Evolutionary conservation across 768 basidiomycete genomes (phyloP), one percentile per base, ranked within the genome.

Genomic region (Trametes coccinea): DNA sequence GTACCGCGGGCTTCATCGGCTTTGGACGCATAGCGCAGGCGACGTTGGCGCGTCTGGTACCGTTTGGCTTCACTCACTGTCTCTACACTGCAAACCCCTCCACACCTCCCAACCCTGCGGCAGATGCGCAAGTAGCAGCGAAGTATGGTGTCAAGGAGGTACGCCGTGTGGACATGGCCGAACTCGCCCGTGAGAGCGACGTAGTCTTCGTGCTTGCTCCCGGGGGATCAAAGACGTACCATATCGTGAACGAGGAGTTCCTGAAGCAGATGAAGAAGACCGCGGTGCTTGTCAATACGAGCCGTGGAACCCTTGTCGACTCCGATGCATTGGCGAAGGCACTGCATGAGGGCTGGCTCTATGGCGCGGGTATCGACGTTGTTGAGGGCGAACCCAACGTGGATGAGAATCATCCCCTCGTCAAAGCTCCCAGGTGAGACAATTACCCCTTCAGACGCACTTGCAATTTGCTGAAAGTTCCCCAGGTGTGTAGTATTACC

Each of bases 1-100:
- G 88, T 45, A 95, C 88, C 1, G 84, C 88, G 2, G 95, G 93
- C 1, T 97, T 98, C 77, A 79, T 98, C 34, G 97, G 97, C 11
- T 98, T 98, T 67, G 96, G 96, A 5, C 86, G 96, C 29, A 98
- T 98, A 67, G 86, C 94, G 0, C 92, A 95, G 68, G 89, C 89
- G 22, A 90, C 89, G 0, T 82, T 96, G 44, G 74, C 81, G 2
- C 86, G 96, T 3, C 82, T 98, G 40, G 75, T 90, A 9, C 85
- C 91, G 0, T 98, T 98, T 71, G 93, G 90, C 29, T 80, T 93
- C 69, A 89, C 85, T 0, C 78, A 84, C 66, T 87, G 86, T 64
- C 64, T 95, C 45, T 96, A 94, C 75, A 72, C 81, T 4, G 79
- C 81, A 7, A 85, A 82, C 63, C 84, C 89, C 0, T 72, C 78